Base-by-base conservation (phyloP, 257 asterid species). In the Eustoma russellianum region DNA sequence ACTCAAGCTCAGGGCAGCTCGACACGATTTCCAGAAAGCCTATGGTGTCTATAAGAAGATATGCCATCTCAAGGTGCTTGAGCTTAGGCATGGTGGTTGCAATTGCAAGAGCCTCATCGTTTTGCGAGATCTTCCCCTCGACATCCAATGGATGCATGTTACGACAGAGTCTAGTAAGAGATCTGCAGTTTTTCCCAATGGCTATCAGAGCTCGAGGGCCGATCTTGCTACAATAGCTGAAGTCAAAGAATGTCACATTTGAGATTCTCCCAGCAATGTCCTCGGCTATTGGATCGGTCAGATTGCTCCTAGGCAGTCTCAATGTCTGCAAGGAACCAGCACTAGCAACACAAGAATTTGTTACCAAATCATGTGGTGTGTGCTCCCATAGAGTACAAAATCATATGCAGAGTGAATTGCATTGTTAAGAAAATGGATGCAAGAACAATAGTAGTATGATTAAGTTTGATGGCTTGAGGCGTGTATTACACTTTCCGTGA, bases 31-130 rank as follows among this genome's bases (percentile, higher is more conserved):
- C 76, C 12, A 57, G 52, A 14, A 67, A 48, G 15, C 65, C 56
- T 15, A 46, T 5, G 17, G 74, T 70, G 41, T 57, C 67, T 6
- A 74, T 60, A 5, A 66, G 66, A 50, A 66, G 59, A 62, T 74
- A 74, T 3, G 76, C 76, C 15, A 74, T 70, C 47, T 74, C 80
- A 53, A 74, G 77, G 50, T 74, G 80, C 60, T 63, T 70, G 40
- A 74, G 67, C 62, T 60, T 74, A 13, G 71, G 80, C 77, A 74
- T 74, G 8, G 60, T 64, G 14, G 68, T 47, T 1, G 75, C 75
- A 33, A 73, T 73, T 47, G 75, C 73, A 15, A 33, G 64, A 30
- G 83, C 79, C 55, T 77, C 79, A 17, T 73, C 75, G 0, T 70
- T 67, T 65, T 73, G 80, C 5, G 66, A 67, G 43, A 57, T 56